phyloP scores from a whole-genome alignment of 2,329 filamentous ascomycete genomes.

The Pseudomassariella vexata region DNA sequence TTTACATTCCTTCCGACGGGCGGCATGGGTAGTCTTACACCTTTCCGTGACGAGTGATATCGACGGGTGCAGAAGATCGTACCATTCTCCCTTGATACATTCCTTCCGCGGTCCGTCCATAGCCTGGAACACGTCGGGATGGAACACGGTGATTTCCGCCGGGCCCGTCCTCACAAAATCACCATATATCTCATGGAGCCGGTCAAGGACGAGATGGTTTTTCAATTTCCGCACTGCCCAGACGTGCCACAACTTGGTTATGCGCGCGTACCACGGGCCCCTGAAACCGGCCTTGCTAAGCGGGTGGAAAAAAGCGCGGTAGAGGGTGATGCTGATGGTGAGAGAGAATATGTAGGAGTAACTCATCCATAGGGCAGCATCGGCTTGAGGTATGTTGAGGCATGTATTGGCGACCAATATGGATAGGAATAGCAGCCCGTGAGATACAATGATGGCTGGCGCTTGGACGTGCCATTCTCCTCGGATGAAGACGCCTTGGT shows the following conservation, averaged over 20 bases:
- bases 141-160: slow-evolving; percentile 18
- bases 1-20: slow-evolving; percentile 16
- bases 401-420: too few relatives aligned
- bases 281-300: slow-evolving; percentile 26
- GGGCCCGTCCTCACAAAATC: slow-evolving; percentile 22
- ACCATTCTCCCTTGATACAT: slow-evolving; percentile 20
- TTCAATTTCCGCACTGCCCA: slow-evolving; percentile 16
- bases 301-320: slow-evolving; percentile 33
- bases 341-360: slow-evolving; percentile 12
- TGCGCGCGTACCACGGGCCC: slow-evolving; percentile 27
- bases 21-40: slow-evolving; percentile 14
- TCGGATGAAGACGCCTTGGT: slow-evolving; percentile 14
- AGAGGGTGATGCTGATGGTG: slow-evolving; percentile 26
- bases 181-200: slow-evolving; percentile 15
- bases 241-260: slow-evolving; percentile 31
- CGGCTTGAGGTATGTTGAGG: too few relatives aligned
- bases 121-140: slow-evolving; percentile 16
- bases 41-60: slow-evolving; percentile 14
- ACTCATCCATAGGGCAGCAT: slow-evolving; percentile 1
- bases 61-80: slow-evolving; percentile 17
- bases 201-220: slow-evolving; percentile 16
- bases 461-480: slow-evolving; percentile 20
- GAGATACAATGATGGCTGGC: slow-evolving; percentile 11
- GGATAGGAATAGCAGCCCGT: slow-evolving; percentile 8
- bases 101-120: slow-evolving; percentile 17